Base-by-base conservation (phyloP, 805 yeast genomes). In the Ogataea chonburiensis region DNA sequence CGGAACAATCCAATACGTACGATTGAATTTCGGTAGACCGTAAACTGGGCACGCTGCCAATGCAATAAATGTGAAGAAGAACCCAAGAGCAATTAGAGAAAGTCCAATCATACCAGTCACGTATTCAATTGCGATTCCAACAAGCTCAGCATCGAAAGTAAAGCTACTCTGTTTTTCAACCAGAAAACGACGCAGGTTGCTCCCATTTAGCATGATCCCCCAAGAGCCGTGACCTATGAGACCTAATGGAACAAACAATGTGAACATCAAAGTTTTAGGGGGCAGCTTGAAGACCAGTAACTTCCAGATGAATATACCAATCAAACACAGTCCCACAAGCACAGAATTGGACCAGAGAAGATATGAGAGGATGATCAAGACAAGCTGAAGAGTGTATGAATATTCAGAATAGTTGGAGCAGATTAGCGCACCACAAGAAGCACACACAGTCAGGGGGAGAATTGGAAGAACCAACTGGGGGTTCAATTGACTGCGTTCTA, bases 211-310 rank as follows among this genome's bases (percentile, higher is more conserved):
- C 38, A 79, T 56, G 10, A 84, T 70, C 3, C 84, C 84, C 61
- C 70, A 84, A 0, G 82, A 71, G 1, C 88, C 93, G 60, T 87
- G 95, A n/a, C 95, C 95, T 47, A 83, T 57, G 28, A 87, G 79
- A 3, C 95, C 96, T 25, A 86, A 65, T 1, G 91, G 86, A 37
- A 84, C 70, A 53, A 86, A 84, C 31, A 78, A 59, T 7, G 86
- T 71, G 52, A 83, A 79, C 2, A 79, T 71, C 16, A 53, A 47
- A 12, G 57, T 61, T 38, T 74, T 70, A 3, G 71, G 64, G 3
- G 94, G 87, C 15, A 78, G 58, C 51, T 77, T 75, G 55, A 71
- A 64, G 3, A 77, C 60, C 21, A 79, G 58, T 22, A 84, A 57
- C 38, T 78, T 75, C 75, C 83, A 71, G 41, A 79, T 58, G 56